A percentile compares a stretch with the other conserved stretches of the same genome.
Evolutionary conservation across 768 basidiomycete species (phyloP).

Genomic region (Termitomyces sp.): DNA sequence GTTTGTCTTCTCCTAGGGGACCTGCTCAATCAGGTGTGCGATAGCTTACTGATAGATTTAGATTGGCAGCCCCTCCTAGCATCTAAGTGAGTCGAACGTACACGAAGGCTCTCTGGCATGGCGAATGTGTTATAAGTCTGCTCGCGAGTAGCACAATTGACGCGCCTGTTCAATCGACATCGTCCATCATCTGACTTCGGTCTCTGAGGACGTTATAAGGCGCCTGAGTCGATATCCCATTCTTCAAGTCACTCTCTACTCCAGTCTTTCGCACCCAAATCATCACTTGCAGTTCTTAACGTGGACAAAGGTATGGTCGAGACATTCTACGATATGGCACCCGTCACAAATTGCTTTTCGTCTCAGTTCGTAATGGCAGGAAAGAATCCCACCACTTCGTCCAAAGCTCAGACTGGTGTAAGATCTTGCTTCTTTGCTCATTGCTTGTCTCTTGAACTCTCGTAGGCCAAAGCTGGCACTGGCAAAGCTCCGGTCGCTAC

Average conservation of each 20-base stretch:
- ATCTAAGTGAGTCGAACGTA: not conserved
- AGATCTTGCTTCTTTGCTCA: not conserved
- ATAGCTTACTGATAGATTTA: not conserved
- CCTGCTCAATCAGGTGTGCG: not conserved
- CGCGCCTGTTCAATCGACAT: slow-evolving; percentile 1
- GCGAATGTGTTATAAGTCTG: not conserved
- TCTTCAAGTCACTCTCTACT: not conserved
- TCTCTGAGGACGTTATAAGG: slow-evolving; percentile 4
- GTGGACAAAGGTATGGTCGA: not conserved
- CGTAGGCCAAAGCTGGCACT: slow-evolving; percentile 6
- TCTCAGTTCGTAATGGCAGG: slow-evolving; percentile 3
- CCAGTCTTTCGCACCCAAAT: not conserved
- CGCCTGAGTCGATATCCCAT: not conserved
- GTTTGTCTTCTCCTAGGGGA: not conserved
- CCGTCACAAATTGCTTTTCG: not conserved
- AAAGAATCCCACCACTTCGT: slow-evolving; percentile 5
- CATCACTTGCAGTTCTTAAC: not conserved
- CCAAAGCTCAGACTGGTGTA: slow-evolving; percentile 8
- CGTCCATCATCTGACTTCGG: not conserved
- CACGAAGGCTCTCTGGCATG: not conserved
- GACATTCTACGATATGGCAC: not conserved
- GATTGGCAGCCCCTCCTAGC: not conserved
- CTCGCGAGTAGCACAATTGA: slow-evolving; percentile 16
- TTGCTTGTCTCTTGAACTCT: not conserved
- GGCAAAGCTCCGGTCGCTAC: slow-evolving; percentile 3